Evolutionary conservation across 495 filamentous ascomycete genomes (phyloP).

Genomic region (Xylaria intraflava): DNA sequence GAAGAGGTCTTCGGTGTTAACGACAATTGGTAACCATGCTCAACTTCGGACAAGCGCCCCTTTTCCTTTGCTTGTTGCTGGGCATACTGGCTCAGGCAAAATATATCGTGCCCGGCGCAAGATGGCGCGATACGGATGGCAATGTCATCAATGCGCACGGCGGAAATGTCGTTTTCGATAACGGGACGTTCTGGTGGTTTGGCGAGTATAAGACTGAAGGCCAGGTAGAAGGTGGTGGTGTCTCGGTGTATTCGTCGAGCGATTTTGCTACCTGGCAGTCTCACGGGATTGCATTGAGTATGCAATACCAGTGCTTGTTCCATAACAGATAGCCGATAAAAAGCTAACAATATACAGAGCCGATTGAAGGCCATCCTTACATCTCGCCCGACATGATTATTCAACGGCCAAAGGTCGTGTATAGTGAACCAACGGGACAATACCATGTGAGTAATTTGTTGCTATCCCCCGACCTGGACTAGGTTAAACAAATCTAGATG

Average conservation of each 20-base stretch:
- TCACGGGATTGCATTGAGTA: conserved; percentile 35
- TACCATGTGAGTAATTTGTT: conserved; percentile 30
- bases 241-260: conserved; percentile 36
- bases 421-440: conserved; percentile 27
- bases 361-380: conserved; percentile 30
- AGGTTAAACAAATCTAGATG: conserved; percentile 29
- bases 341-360: conserved; percentile 17
- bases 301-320: not conserved
- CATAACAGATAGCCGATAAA: not conserved
- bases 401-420: conserved; percentile 41
- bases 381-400: conserved; percentile 35
- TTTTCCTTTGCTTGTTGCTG: conserved; percentile 13
- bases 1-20: not conserved
- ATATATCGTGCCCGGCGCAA: conserved; percentile 40
- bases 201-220: conserved; percentile 41
- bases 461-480: not conserved
- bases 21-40: conserved; percentile 8
- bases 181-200: conserved; percentile 39
- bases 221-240: conserved; percentile 37
- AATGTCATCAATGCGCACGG: conserved; percentile 40
- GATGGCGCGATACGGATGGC: conserved; percentile 38
- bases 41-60: conserved; percentile 1
- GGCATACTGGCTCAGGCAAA: conserved; percentile 21
- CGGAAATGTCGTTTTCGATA: conserved; percentile 29
- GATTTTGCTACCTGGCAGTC: conserved; percentile 37